A percentile compares a stretch with the other conserved stretches of the same genome.
phyloP scores from a whole-genome alignment of 345 rosid species.

The Eucalyptus brandiana region DNA sequence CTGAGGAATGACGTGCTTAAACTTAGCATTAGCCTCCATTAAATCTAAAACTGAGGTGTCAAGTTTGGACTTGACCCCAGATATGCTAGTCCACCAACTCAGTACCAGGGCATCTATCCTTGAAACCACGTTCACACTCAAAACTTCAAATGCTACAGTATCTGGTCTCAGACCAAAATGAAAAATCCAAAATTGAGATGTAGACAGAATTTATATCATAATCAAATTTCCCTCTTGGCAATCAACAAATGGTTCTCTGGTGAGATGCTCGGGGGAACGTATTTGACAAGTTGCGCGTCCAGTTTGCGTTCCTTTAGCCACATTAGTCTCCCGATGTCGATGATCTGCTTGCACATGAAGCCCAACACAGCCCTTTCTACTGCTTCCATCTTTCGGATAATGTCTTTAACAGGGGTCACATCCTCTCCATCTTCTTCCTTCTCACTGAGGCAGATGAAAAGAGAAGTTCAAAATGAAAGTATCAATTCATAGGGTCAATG shows the following conservation, averaged over 20 bases:
- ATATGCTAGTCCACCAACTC: neutral
- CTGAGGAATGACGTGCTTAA: neutral
- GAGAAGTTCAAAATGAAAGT: neutral
- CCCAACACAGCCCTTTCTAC: slow-evolving; percentile 67
- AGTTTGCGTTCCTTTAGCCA: slow-evolving; percentile 55
- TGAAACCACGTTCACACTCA: neutral
- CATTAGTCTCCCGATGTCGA: slow-evolving; percentile 71
- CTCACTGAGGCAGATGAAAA: slow-evolving; percentile 13
- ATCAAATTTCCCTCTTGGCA: slow-evolving; percentile 6
- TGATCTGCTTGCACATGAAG: slow-evolving; percentile 79
- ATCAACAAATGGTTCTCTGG: slow-evolving; percentile 77
- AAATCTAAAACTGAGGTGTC: neutral
- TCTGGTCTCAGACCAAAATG: neutral
- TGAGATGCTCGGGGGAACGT: slow-evolving; percentile 57
- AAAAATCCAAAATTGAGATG: neutral
- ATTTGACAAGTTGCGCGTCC: slow-evolving; percentile 50
- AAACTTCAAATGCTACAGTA: neutral
- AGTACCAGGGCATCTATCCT: neutral
- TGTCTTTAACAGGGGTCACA: slow-evolving; percentile 36
- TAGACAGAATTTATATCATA: neutral
- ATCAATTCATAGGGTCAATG: neutral
- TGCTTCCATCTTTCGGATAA: slow-evolving; percentile 53
- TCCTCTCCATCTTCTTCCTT: slow-evolving; percentile 13
- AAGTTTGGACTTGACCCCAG: neutral
- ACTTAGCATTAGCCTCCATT: neutral